These are phyloP conservation scores for Exophiala spinifera DNA, from an alignment of 2,329 filamentous ascomycete species.

Conservation along the genomic window DNA sequence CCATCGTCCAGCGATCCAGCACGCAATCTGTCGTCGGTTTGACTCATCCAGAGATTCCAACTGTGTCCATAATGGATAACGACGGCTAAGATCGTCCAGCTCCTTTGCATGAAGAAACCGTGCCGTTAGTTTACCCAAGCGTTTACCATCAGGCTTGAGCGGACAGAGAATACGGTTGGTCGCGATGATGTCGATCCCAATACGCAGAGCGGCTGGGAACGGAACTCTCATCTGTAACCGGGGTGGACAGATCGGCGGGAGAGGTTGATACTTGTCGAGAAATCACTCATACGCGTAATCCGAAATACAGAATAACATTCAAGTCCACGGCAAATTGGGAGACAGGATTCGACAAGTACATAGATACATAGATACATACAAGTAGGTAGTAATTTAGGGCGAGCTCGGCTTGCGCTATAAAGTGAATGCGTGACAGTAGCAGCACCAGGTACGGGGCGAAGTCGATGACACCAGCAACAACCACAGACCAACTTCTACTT, in stretches of 20 bases:
- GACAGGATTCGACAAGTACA: too few species aligned
- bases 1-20: conserved; percentile 53
- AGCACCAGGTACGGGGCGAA: too few species aligned
- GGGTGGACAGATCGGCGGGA: background rate
- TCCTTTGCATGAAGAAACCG: conserved; percentile 43
- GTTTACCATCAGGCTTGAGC: conserved; percentile 39
- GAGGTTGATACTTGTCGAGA: background rate
- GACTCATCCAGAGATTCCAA: conserved; percentile 8
- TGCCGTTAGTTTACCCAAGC: conserved; percentile 37
- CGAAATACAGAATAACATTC: too few species aligned
- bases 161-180: conserved; percentile 63
- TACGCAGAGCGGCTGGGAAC: conserved; percentile 64
- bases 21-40: conserved; percentile 7
- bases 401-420: background rate
- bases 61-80: conserved; percentile 29
- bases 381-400: too few species aligned
- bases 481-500: too few species aligned
- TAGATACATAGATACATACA: too few species aligned
- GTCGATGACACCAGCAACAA: too few species aligned
- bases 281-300: too few species aligned
- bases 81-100: conserved; percentile 37
- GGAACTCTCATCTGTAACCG: conserved; percentile 12
- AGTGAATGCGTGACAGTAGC: too few species aligned
- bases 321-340: too few species aligned
- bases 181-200: conserved; percentile 78